These are phyloP conservation scores for Quercus bicolor DNA, from an alignment of 306 rosid species.

Conservation along the genomic window DNA sequence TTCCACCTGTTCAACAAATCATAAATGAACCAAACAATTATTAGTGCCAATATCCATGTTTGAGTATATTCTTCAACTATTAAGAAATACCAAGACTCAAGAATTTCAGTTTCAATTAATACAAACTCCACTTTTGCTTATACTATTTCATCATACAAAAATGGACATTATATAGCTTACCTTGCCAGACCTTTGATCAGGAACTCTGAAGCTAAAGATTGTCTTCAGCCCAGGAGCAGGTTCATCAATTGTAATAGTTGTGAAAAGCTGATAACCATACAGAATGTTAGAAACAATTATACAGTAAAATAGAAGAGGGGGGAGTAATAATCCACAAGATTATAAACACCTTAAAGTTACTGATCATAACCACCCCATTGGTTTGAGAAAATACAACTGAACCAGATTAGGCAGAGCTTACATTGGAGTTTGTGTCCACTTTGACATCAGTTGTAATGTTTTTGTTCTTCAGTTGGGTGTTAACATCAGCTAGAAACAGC, in stretches of 20 bases:
- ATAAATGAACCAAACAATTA: constrained; percentile 16
- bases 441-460: constrained; percentile 82
- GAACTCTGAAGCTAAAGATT: constrained; percentile 67
- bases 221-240: constrained; percentile 81
- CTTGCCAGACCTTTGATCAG: constrained; percentile 94
- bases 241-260: constrained; percentile 71
- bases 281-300: not conserved
- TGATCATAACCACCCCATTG: too few species aligned
- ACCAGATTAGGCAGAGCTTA: constrained; percentile 21
- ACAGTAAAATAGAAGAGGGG: not conserved
- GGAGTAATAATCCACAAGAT: too few species aligned
- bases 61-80: not conserved
- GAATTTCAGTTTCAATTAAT: not conserved
- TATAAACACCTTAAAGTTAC: too few species aligned
- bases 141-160: not conserved
- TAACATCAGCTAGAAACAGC: constrained; percentile 67
- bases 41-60: not conserved
- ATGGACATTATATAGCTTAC: constrained; percentile 30
- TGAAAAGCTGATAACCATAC: constrained; percentile 47
- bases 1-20: constrained; percentile 54
- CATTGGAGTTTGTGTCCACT: constrained; percentile 78
- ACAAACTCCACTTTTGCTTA: not conserved
- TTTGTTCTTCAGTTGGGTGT: constrained; percentile 71
- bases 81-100: not conserved
- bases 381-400: not conserved